A percentile compares a stretch with the other conserved stretches of the same genome.
Conservation (phyloP, 495 filamentous ascomycete species). For the Haplographium delicatum region DNA sequence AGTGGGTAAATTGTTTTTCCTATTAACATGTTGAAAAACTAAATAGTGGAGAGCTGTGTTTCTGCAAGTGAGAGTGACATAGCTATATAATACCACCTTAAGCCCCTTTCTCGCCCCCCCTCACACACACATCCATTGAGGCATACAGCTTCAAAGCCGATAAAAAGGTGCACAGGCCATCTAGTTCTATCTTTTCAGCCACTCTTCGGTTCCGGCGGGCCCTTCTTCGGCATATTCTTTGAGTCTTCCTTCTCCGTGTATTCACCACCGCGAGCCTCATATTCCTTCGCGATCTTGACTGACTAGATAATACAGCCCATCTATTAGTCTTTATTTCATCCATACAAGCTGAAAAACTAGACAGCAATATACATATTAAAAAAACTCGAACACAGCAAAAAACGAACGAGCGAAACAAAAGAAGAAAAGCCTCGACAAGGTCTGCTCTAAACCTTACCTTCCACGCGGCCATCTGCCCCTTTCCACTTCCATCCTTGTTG, state of each 20-base stretch:
- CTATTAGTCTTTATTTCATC: too few species aligned
- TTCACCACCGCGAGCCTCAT: conserved; percentile 45
- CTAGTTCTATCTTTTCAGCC: conserved; percentile 21
- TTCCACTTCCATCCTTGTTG: conserved; percentile 49
- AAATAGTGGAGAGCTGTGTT: too few species aligned
- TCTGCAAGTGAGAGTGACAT: too few species aligned
- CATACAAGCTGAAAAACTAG: too few species aligned
- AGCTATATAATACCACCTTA: too few species aligned
- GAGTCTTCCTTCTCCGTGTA: conserved; percentile 48
- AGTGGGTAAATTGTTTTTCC: too few species aligned
- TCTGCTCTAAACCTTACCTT: conserved; percentile 43
- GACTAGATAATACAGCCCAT: conserved; percentile 23
- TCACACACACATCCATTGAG: too few species aligned
- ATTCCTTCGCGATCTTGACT: conserved; percentile 48
- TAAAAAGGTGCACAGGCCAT: too few species aligned
- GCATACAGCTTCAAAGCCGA: not conserved
- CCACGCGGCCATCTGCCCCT: conserved; percentile 53
- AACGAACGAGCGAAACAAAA: not conserved
- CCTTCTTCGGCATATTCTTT: conserved; percentile 47
- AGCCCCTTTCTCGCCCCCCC: too few species aligned
- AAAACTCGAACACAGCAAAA: not conserved
- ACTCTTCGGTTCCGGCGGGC: conserved; percentile 38
- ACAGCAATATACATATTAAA: too few species aligned
- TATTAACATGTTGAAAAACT: too few species aligned
- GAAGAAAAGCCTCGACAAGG: too few species aligned